Evolutionary conservation across 192 early-diverging fungal species (phyloP).

Genomic region (Diversispora eburnea): DNA sequence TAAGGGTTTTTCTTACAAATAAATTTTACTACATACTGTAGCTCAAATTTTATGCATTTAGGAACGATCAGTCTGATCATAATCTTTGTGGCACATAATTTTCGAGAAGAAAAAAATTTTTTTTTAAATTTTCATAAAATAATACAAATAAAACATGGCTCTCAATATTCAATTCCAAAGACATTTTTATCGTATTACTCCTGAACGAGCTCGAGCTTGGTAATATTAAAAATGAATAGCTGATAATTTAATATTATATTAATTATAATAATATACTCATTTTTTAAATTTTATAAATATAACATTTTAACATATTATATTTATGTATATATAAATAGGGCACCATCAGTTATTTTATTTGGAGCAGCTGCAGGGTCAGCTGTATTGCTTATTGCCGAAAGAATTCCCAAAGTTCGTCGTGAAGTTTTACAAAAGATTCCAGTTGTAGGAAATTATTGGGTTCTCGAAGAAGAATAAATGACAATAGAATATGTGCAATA

Average conservation of each 20-base stretch:
- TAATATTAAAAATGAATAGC: neutral
- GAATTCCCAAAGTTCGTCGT: slow-evolving; percentile 5
- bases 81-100: no score
- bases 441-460: slow-evolving; percentile 4
- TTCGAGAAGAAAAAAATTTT: no score
- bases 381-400: neutral
- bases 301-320: neutral
- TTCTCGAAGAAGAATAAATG: neutral
- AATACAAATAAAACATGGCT: no score
- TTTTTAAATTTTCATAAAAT: no score
- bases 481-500: no score
- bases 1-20: no score
- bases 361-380: neutral
- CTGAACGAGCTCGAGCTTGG: slow-evolving; percentile 8
- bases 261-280: neutral
- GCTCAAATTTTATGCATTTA: no score
- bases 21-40: no score
- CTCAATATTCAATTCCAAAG: neutral
- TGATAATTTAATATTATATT: neutral
- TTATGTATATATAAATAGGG: neutral
- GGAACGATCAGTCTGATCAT: no score
- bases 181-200: slow-evolving; percentile 13
- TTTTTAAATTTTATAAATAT: neutral
- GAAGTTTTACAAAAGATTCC: slow-evolving; percentile 11
- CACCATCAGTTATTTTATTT: neutral